Evolutionary conservation across 2,329 filamentous ascomycete species (phyloP).

Genomic region (Nannizziopsis barbatae): DNA sequence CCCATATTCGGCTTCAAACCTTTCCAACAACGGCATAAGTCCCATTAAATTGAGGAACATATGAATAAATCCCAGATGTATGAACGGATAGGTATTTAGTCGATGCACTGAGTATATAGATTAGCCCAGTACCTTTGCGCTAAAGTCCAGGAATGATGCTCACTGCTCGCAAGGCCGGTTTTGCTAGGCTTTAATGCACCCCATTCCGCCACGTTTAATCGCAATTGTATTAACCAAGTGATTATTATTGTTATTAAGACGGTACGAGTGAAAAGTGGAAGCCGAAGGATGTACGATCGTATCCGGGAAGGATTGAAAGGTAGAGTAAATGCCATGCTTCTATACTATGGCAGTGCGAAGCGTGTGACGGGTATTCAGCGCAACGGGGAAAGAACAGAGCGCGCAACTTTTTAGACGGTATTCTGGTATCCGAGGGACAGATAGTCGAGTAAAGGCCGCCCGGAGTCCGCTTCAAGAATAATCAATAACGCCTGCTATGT

Average conservation of each 20-base stretch:
- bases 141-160: slow-evolving; percentile 21
- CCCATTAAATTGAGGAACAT: slow-evolving; percentile 67
- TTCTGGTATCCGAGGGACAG: too few species aligned
- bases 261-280: slow-evolving; percentile 77
- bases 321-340: slow-evolving; percentile 25
- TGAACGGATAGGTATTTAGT: slow-evolving; percentile 80
- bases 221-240: slow-evolving; percentile 59
- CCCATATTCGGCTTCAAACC: slow-evolving; percentile 86
- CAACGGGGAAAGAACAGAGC: too few species aligned
- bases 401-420: too few species aligned
- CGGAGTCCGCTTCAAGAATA: too few species aligned
- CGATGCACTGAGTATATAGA: slow-evolving; percentile 58
- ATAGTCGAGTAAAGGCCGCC: too few species aligned
- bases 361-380: too few species aligned
- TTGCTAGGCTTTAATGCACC: slow-evolving; percentile 67
- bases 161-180: slow-evolving; percentile 60
- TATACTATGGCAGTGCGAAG: too few species aligned
- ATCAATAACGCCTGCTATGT: too few species aligned
- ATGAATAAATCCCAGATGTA: slow-evolving; percentile 74
- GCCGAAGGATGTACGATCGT: slow-evolving; percentile 67
- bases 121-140: slow-evolving; percentile 3
- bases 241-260: slow-evolving; percentile 55
- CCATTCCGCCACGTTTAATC: slow-evolving; percentile 65
- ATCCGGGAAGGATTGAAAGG: slow-evolving; percentile 61
- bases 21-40: slow-evolving; percentile 75